Base-by-base conservation (phyloP, 2,329 filamentous ascomycete species). In the Alternaria gansuensis region DNA sequence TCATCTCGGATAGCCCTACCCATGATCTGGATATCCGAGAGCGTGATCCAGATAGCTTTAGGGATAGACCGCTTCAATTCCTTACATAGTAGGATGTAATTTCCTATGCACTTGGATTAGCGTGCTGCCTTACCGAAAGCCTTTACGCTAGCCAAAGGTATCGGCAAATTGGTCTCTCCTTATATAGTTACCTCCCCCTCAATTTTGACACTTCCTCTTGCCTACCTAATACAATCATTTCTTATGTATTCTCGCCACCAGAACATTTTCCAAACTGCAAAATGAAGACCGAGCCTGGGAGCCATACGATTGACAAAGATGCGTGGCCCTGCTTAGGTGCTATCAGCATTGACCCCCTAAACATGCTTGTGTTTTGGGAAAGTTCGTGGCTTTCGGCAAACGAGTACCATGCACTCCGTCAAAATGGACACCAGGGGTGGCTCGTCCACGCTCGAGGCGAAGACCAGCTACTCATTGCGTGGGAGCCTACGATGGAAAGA, bases 391-490 rank as follows among this genome's bases (percentile, higher is more conserved):
- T 28, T 31, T 60, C 21, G 7, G 7, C 41, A 28, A 2, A 29
- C 1, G 29, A 51, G 34, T 60, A 60, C 44, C 4, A 60, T 56
- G n/a, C 26, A 13, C 34, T 60, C n/a, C 10, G 24, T 45, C 3
- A 24, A 43, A 10, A 39, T 37, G 17, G 41, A 37, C 17, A 59
- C 43, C 3, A 50, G 13, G 54, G 55, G 3, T 62, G 28, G 59
- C 59, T 62, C 3, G 41, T 62, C 17, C 37, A 62, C 5, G 26
- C 51, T 11, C 36, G 26, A 55, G 41, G 46, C 29, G 41, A 62
- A 41, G 54, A 62, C 46, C 1, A 55, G 52, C 24, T 59, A 44
- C 59, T 62, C 9, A 62, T 62, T 24, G 36, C 59, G 4, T 62
- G 36, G 55, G 55, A 62, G 36, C 59, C 59, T 41, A 62, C 34